Evolutionary conservation across 345 rosid genomes (phyloP).

Genomic region (Citrus inodora): DNA sequence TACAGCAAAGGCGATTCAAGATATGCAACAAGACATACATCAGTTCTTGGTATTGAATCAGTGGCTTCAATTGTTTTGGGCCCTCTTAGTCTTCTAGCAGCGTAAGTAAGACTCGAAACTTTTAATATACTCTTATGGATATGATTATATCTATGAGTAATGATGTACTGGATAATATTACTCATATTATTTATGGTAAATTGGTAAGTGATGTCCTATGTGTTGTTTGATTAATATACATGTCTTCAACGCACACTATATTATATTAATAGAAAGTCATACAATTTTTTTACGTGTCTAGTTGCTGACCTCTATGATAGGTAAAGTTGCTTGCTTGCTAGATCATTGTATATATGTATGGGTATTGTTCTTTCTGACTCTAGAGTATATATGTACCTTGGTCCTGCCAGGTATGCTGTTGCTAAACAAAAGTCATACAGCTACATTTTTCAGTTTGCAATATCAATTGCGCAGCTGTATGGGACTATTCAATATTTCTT

Average conservation of each 20-base stretch:
- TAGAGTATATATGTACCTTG: too few relatives aligned
- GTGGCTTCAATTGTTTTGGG: constrained; percentile 80
- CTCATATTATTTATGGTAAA: too few relatives aligned
- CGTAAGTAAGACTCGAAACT: constrained; percentile 31
- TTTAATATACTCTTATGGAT: too few relatives aligned
- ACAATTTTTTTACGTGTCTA: constrained; percentile 6
- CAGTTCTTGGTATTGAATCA: constrained; percentile 69
- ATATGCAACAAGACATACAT: constrained; percentile 73
- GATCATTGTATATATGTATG: too few relatives aligned
- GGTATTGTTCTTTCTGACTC: too few relatives aligned
- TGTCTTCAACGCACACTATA: too few relatives aligned
- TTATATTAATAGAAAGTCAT: too few relatives aligned
- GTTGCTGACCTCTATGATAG: not conserved
- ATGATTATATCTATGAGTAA: too few relatives aligned
- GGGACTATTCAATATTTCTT: constrained; percentile 77
- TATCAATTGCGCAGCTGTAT: constrained; percentile 86
- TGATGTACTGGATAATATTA: too few relatives aligned
- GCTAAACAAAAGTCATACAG: constrained; percentile 67
- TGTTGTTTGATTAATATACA: too few relatives aligned
- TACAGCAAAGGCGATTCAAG: constrained; percentile 98
- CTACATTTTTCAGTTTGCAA: constrained; percentile 78
- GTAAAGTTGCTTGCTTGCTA: too few relatives aligned
- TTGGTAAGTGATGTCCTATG: too few relatives aligned
- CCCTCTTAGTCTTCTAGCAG: constrained; percentile 70
- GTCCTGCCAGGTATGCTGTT: constrained; percentile 59